A percentile compares a stretch with the other conserved stretches of the same genome.
Evolutionary conservation across 2,329 filamentous ascomycete species (phyloP).

Genomic region (Huntiella savannae): DNA sequence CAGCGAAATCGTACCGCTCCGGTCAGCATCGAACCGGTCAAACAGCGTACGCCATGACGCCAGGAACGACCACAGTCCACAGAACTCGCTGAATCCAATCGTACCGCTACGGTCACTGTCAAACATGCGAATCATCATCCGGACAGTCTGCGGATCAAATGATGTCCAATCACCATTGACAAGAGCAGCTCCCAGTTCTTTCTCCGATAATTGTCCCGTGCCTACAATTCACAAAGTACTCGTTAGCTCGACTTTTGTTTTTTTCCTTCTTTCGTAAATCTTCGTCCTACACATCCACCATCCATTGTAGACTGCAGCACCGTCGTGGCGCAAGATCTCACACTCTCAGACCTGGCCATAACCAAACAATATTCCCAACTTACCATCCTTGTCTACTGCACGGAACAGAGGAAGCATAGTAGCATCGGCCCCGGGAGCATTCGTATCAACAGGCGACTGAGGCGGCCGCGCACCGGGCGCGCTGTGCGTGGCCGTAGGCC

Average conservation of each 20-base stretch:
- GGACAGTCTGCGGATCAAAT: conserved; percentile 84
- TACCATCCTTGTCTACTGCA: conserved; percentile 73
- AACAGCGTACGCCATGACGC: conserved; percentile 88
- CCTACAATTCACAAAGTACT: conserved; percentile 22
- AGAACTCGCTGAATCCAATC: conserved; percentile 92
- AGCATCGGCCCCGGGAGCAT: conserved; percentile 37
- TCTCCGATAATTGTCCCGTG: conserved; percentile 66
- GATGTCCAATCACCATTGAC: conserved; percentile 93
- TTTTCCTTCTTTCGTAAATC: no score
- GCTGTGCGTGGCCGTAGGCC: conserved; percentile 27
- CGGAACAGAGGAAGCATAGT: conserved; percentile 70
- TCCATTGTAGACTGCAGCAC: no score
- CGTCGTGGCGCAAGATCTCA: no score
- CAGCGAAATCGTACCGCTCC: conserved; percentile 68
- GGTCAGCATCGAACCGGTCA: conserved; percentile 82
- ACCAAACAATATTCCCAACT: conserved; percentile 13
- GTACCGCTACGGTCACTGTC: conserved; percentile 76
- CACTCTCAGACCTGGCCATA: no score
- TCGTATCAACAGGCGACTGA: conserved; percentile 36
- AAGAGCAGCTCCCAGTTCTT: conserved; percentile 71
- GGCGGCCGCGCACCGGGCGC: conserved; percentile 43
- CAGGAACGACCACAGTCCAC: conserved; percentile 87
- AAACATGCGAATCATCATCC: conserved; percentile 99
- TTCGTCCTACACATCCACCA: no score
- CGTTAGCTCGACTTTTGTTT: no score